A percentile compares a stretch with the other conserved stretches of the same genome.
Evolutionary conservation across 768 basidiomycete genomes (phyloP).

Genomic region (Lentinula lateritia): DNA sequence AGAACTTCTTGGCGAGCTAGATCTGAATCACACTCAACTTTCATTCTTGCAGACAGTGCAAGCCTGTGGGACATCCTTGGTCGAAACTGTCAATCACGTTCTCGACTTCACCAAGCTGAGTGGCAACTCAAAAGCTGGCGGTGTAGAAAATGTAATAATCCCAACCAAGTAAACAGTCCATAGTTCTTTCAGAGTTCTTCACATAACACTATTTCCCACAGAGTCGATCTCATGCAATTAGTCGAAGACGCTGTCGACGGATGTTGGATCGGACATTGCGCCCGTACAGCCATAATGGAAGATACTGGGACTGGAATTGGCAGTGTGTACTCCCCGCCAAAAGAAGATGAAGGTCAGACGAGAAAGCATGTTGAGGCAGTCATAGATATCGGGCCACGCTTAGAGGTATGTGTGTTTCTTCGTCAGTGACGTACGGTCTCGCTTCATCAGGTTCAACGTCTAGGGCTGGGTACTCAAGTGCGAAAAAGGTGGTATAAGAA

Average conservation of each 20-base stretch:
- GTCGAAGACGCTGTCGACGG: constrained; percentile 90
- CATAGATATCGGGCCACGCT: constrained; percentile 74
- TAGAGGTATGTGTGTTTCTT: constrained; percentile 40
- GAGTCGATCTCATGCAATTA: constrained; percentile 74
- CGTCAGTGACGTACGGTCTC: neutral
- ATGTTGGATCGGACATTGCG: constrained; percentile 90
- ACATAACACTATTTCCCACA: constrained; percentile 10
- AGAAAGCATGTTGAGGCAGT: constrained; percentile 73
- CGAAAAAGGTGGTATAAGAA: constrained; percentile 88
- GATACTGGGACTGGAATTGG: constrained; percentile 72
- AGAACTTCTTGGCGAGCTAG: constrained; percentile 82
- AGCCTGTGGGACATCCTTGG: constrained; percentile 91
- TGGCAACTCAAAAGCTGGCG: constrained; percentile 75
- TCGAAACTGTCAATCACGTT: constrained; percentile 96
- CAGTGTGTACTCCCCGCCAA: constrained; percentile 86
- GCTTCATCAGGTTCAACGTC: neutral
- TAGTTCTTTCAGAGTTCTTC: constrained; percentile 17
- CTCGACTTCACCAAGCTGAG: constrained; percentile 94
- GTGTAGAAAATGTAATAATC: constrained; percentile 70
- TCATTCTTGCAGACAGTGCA: constrained; percentile 92
- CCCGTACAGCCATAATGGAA: constrained; percentile 61
- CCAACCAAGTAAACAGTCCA: constrained; percentile 50
- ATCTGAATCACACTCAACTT: constrained; percentile 72
- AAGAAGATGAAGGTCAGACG: constrained; percentile 41
- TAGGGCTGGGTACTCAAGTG: constrained; percentile 86